These are phyloP conservation scores for Quercus mongolica DNA, from an alignment of 306 rosid species.

Conservation along the genomic window DNA sequence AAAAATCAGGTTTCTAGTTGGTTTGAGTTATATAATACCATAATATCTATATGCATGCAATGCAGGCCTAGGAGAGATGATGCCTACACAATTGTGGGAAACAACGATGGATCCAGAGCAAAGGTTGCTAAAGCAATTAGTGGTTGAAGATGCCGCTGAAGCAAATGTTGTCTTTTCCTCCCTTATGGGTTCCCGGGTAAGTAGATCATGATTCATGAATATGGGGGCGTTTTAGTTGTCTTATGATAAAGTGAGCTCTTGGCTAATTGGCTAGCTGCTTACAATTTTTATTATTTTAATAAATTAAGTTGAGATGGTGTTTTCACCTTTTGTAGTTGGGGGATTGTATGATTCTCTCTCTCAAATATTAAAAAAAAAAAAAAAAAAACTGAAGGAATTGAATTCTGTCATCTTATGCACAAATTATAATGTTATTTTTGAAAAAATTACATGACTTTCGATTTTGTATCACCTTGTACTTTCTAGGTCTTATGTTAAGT, in stretches of 20 bases:
- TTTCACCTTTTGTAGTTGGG: background rate
- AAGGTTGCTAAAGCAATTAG: constrained; percentile 74
- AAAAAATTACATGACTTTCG: background rate
- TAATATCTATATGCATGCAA: constrained; percentile 9
- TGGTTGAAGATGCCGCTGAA: constrained; percentile 86
- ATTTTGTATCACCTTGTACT: background rate
- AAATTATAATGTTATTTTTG: background rate
- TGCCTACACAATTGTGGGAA: constrained; percentile 92
- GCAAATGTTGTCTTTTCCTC: constrained; percentile 87
- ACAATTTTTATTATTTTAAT: background rate
- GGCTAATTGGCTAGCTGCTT: background rate
- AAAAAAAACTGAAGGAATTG: background rate
- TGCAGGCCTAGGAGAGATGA: constrained; percentile 97
- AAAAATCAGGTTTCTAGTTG: too few relatives aligned
- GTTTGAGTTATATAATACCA: background rate
- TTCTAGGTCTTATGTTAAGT: background rate
- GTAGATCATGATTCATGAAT: background rate
- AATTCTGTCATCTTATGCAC: background rate
- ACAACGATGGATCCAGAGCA: constrained; percentile 92
- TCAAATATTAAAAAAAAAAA: background rate
- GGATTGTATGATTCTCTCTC: background rate
- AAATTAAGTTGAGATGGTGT: background rate
- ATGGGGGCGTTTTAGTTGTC: background rate
- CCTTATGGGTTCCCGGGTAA: constrained; percentile 94
- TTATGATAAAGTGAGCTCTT: constrained; percentile 2